phyloP scores from a whole-genome alignment of 2,329 filamentous ascomycete genomes.

The Raffaelea deltoideospora region DNA sequence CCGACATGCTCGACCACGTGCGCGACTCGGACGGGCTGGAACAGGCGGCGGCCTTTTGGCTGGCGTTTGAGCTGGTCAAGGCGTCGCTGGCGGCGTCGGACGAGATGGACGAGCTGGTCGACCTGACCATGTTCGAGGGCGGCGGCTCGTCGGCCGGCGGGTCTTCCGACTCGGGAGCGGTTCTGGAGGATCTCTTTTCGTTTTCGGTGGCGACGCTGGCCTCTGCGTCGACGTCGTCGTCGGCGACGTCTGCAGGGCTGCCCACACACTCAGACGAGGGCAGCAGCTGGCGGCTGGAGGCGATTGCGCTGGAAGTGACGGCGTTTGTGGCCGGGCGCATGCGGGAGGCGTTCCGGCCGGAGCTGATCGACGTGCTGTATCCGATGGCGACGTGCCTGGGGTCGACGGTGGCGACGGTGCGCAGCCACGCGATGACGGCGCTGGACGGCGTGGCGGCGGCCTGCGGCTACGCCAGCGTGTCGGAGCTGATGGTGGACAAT shows the following conservation, averaged over 20 bases:
- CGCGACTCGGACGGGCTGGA: constrained; percentile 40
- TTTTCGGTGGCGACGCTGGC: constrained; percentile 50
- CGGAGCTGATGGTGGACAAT: constrained; percentile 72
- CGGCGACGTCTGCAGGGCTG: too few species aligned
- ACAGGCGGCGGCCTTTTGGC: constrained; percentile 63
- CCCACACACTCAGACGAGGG: too few species aligned
- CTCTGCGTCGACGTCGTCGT: constrained; percentile 29
- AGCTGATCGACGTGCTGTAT: constrained; percentile 83
- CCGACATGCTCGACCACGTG: constrained; percentile 48
- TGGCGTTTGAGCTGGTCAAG: constrained; percentile 58
- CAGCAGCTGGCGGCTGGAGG: constrained; percentile 56
- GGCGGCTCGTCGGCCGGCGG: constrained; percentile 16
- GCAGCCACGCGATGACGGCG: constrained; percentile 68
- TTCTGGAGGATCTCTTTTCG: constrained; percentile 52
- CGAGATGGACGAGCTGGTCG: constrained; percentile 52
- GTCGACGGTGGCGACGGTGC: constrained; percentile 50
- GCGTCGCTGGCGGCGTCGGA: constrained; percentile 33
- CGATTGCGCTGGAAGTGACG: constrained; percentile 67
- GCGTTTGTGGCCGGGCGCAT: constrained; percentile 59
- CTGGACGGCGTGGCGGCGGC: constrained; percentile 64
- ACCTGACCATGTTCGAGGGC: constrained; percentile 25
- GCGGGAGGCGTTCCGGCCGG: constrained; percentile 56
- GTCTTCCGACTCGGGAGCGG: constrained; percentile 21
- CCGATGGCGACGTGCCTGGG: constrained; percentile 82
- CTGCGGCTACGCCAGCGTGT: constrained; percentile 61